Evolutionary conservation across 352 stramenopile genomes (phyloP).

Genomic region (Aphanomyces invadans): DNA sequence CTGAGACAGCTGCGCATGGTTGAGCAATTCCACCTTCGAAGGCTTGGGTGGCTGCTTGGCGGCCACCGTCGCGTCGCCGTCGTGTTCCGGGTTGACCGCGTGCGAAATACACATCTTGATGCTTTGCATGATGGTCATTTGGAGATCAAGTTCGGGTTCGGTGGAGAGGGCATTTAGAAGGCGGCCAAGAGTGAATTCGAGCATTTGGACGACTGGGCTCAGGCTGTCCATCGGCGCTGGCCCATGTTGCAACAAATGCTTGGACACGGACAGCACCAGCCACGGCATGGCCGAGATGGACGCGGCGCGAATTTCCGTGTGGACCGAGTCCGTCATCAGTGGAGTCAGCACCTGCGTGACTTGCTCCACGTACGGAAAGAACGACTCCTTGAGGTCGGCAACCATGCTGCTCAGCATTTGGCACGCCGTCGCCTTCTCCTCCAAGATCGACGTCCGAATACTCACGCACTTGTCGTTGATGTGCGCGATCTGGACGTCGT

Average conservation of each 20-base stretch:
- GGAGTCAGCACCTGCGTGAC: conserved; percentile 74
- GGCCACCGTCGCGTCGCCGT: background rate
- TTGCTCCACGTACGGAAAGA: conserved; percentile 82
- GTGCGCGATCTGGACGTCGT: conserved; percentile 77
- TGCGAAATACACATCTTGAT: conserved; percentile 64
- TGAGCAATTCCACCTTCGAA: conserved; percentile 47
- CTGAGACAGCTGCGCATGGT: conserved; percentile 52
- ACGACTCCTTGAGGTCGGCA: conserved; percentile 66
- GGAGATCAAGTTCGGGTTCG: conserved; percentile 75
- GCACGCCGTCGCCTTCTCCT: conserved; percentile 79
- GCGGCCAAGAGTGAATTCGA: conserved; percentile 73
- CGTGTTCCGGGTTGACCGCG: conserved; percentile 27
- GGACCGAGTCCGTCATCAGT: conserved; percentile 74
- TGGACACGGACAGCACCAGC: conserved; percentile 46
- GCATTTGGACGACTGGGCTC: conserved; percentile 72
- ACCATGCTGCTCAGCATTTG: conserved; percentile 72
- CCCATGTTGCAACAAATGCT: conserved; percentile 9
- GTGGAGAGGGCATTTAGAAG: conserved; percentile 69
- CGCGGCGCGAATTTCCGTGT: conserved; percentile 76
- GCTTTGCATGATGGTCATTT: conserved; percentile 80
- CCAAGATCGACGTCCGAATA: conserved; percentile 71
- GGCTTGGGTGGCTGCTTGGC: conserved; percentile 30
- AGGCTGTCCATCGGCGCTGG: background rate
- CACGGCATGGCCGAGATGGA: conserved; percentile 72
- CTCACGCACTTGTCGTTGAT: conserved; percentile 77